Percentiles rank a stretch among this genome's conserved stretches.
These are phyloP conservation scores for Calonectria honghensis DNA, from an alignment of 2,329 filamentous ascomycete species.

Conservation along the genomic window DNA sequence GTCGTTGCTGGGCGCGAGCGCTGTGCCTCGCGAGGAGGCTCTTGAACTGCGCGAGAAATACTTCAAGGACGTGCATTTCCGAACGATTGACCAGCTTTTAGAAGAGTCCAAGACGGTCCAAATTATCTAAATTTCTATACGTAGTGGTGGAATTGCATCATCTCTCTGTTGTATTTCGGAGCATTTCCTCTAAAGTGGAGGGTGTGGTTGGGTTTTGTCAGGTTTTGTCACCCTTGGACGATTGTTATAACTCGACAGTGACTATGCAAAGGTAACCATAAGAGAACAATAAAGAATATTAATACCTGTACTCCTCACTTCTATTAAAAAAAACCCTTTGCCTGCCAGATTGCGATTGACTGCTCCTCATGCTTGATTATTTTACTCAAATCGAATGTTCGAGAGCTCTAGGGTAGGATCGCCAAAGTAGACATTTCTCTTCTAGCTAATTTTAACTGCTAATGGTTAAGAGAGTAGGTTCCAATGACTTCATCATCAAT, in stretches of 20 bases:
- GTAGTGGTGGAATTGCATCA: not conserved
- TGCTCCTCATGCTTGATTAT: not conserved
- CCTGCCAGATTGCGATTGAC: not conserved
- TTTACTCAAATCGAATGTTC: not conserved
- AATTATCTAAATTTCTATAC: not conserved
- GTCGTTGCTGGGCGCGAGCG: not conserved
- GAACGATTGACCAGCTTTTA: not conserved
- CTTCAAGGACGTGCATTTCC: conserved; percentile 6
- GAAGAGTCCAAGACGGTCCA: not conserved
- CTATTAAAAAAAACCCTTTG: not conserved
- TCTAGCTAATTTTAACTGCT: not conserved
- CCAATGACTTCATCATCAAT: not conserved
- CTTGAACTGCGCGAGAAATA: not conserved
- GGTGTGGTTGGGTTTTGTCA: not conserved
- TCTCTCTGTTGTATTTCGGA: not conserved
- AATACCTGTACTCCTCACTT: not conserved
- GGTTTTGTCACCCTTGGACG: not conserved
- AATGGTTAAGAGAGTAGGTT: not conserved
- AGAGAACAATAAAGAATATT: not conserved
- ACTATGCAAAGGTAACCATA: not conserved
- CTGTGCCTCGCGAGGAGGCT: not conserved
- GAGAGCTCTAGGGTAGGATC: not conserved
- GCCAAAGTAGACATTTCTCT: not conserved
- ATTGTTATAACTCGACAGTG: not conserved
- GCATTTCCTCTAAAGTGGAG: not conserved